A percentile compares a stretch with the other conserved stretches of the same genome.
These are phyloP conservation scores for Tirmania nivea DNA, from an alignment of 495 filamentous ascomycete genomes.

Conservation along the genomic window DNA sequence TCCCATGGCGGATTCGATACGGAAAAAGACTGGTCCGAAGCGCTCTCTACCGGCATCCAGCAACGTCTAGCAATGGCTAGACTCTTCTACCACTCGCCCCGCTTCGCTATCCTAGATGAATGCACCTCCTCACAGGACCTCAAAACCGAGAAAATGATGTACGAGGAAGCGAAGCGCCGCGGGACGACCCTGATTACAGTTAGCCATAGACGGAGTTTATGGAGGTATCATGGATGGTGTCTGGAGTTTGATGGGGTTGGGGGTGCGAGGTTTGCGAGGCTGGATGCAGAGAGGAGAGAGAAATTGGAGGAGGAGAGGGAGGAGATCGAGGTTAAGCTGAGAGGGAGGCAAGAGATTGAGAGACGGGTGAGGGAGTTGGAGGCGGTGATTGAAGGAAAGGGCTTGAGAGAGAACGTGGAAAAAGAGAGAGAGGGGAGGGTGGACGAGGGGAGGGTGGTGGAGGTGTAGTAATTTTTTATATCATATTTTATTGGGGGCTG, in stretches of 20 bases:
- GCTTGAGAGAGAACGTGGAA: not conserved
- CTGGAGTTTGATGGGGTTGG: slow-evolving; percentile 94
- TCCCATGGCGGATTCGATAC: slow-evolving; percentile 75
- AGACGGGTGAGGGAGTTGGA: slow-evolving; percentile 57
- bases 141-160: slow-evolving; percentile 88
- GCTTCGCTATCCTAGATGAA: slow-evolving; percentile 87
- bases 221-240: slow-evolving; percentile 87
- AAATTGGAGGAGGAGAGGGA: slow-evolving; percentile 92
- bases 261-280: slow-evolving; percentile 64
- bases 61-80: slow-evolving; percentile 96
- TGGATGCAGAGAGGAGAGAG: slow-evolving; percentile 74
- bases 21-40: slow-evolving; percentile 89
- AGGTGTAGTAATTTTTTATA: not conserved
- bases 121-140: slow-evolving; percentile 85
- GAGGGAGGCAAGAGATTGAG: slow-evolving; percentile 71
- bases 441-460: not conserved
- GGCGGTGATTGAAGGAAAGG: slow-evolving; percentile 8
- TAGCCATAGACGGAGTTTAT: slow-evolving; percentile 69
- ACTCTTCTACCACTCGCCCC: slow-evolving; percentile 83
- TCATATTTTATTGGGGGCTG: too few relatives aligned
- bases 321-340: slow-evolving; percentile 64
- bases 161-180: slow-evolving; percentile 76
- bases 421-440: not conserved
- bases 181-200: slow-evolving; percentile 95
- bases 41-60: slow-evolving; percentile 72